phyloP scores from a whole-genome alignment of 805 yeast species.

The Kluyveromyces dobzhanskii region DNA sequence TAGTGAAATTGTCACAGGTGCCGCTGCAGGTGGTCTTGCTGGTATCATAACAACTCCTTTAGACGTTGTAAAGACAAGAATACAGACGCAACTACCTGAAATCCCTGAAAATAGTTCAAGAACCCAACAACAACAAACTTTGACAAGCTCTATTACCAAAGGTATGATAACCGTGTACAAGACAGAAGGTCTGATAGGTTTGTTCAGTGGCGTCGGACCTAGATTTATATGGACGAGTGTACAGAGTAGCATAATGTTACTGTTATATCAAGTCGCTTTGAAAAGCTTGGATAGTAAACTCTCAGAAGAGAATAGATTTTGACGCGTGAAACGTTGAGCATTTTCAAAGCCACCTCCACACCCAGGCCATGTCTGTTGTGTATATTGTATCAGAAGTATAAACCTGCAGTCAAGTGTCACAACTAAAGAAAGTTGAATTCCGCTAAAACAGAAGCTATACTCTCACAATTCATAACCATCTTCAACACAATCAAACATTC shows the following conservation, averaged over 20 bases:
- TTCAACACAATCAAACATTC: no score
- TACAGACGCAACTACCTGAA: slow-evolving; percentile 71
- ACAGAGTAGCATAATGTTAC: slow-evolving; percentile 89
- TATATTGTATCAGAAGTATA: no score
- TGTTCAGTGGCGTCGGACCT: slow-evolving; percentile 94
- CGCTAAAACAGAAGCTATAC: no score
- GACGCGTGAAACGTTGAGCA: no score
- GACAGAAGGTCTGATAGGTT: slow-evolving; percentile 68
- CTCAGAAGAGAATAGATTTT: background rate
- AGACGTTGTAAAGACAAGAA: slow-evolving; percentile 86
- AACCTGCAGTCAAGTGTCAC: no score
- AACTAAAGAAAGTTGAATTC: no score
- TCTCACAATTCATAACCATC: no score
- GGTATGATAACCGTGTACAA: slow-evolving; percentile 51
- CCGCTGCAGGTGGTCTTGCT: slow-evolving; percentile 91
- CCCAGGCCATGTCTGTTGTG: no score
- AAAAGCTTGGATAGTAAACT: slow-evolving; percentile 30
- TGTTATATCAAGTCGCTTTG: slow-evolving; percentile 74
- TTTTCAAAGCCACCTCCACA: no score
- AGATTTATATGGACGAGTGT: slow-evolving; percentile 93
- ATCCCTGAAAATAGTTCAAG: slow-evolving; percentile 2
- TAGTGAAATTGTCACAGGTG: slow-evolving; percentile 79
- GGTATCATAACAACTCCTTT: slow-evolving; percentile 85
- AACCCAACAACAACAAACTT: slow-evolving; percentile 11
- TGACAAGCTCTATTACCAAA: slow-evolving; percentile 37